These are phyloP conservation scores for Rubus idaeus DNA, from an alignment of 306 rosid species.

Conservation along the genomic window DNA sequence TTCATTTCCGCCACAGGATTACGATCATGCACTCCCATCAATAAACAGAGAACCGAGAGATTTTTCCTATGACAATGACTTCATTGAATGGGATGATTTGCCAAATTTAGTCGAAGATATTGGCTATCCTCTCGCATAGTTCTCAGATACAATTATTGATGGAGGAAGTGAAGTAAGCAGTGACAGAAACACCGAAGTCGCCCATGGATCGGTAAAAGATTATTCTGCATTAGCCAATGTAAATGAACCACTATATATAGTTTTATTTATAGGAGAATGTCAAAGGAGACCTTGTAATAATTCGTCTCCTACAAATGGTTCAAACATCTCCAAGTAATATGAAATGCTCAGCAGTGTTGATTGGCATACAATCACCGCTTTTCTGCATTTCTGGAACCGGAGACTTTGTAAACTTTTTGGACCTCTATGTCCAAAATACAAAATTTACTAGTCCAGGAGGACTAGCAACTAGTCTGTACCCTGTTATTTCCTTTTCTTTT, in stretches of 20 bases:
- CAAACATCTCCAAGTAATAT: conserved; percentile 9
- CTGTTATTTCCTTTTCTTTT: not conserved
- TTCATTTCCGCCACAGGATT: not conserved
- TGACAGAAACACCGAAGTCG: not conserved
- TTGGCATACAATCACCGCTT: not conserved
- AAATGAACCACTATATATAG: conserved; percentile 1
- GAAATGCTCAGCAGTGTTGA: conserved; percentile 3
- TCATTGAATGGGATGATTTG: conserved; percentile 3
- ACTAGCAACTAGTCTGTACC: not conserved
- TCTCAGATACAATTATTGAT: conserved; percentile 17
- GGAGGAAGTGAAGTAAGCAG: too few species aligned
- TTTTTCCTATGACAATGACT: not conserved
- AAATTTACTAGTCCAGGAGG: not conserved
- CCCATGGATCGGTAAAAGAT: conserved; percentile 24
- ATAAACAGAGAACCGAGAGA: not conserved
- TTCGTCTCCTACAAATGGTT: conserved; percentile 1
- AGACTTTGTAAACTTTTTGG: conserved; percentile 1
- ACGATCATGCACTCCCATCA: not conserved
- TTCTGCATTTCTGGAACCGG: conserved; percentile 25
- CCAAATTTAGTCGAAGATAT: not conserved
- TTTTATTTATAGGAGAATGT: conserved; percentile 1
- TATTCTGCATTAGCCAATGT: conserved; percentile 5
- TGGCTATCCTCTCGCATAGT: conserved; percentile 8
- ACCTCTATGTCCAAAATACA: too few species aligned
- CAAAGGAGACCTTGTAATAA: conserved; percentile 5